phyloP scores from a whole-genome alignment of 2,329 filamentous ascomycete genomes.

The Botrytis porri region DNA sequence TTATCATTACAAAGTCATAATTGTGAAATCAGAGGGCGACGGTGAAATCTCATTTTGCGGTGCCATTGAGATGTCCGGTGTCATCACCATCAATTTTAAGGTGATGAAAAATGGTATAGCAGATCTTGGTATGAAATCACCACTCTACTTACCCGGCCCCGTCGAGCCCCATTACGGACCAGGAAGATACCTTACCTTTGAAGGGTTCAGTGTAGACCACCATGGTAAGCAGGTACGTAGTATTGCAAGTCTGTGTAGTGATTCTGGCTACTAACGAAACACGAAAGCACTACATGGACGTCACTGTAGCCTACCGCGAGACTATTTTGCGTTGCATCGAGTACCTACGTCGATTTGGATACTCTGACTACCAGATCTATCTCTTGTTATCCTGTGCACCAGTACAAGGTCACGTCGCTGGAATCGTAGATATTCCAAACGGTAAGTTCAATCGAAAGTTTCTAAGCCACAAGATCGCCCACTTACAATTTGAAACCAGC shows the following conservation, averaged over 20 bases:
- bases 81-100: conserved; percentile 86
- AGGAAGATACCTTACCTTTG: conserved; percentile 77
- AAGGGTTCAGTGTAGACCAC: conserved; percentile 88
- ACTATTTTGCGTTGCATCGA: conserved; percentile 64
- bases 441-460: conserved; percentile 20
- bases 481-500: conserved; percentile 42
- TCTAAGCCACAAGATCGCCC: background rate
- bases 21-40: conserved; percentile 73
- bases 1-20: background rate
- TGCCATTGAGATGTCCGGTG: conserved; percentile 90
- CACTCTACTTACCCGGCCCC: conserved; percentile 81
- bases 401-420: conserved; percentile 82
- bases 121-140: conserved; percentile 73
- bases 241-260: conserved; percentile 52
- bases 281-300: conserved; percentile 32
- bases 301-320: conserved; percentile 31
- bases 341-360: conserved; percentile 73
- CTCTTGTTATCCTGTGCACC: conserved; percentile 82
- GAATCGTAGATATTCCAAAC: conserved; percentile 88
- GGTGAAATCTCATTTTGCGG: conserved; percentile 87
- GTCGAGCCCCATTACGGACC: conserved; percentile 87
- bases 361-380: conserved; percentile 75
- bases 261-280: conserved; percentile 8
- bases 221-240: conserved; percentile 70
- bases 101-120: conserved; percentile 79